Base-by-base conservation (phyloP, 768 basidiomycete species). In the Sporobolomyces roseus region DNA sequence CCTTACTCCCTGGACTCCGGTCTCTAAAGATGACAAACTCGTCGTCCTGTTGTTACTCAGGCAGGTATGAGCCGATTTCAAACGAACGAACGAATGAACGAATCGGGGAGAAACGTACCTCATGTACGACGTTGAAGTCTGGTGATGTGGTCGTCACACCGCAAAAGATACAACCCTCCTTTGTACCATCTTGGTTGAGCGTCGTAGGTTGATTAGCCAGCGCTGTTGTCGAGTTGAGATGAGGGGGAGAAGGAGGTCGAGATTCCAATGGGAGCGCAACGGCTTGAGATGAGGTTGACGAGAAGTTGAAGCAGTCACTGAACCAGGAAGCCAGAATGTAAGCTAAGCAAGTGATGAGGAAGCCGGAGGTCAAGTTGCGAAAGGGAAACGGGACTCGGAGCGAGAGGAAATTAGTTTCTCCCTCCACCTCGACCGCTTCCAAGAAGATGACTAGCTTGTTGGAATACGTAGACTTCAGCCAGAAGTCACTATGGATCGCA, bases 401-500 rank as follows among this genome's bases (percentile, higher is more conserved):
- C 38, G 51, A 29, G 51, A 33, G 51, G 32, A 14, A 23, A 6
- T 12, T 32, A 27, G 27, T 51, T 13, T 36, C 48, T 27, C 35
- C 29, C 32, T 8, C 23, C 25, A 25, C 21, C 0, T 46, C 25
- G 36, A 16, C 13, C 54, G 27, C n/a, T 1, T 16, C 6, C 35
- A 43, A 45, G 4, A 41, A 41, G 21, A 67, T 63, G 61, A 5
- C 49, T 0, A n/a, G 10, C 23, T 2, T 63, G 4, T 12, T 43
- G 2, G 6, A 23, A 14, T 69, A 64, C 33, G 68, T 94, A 3
- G 87, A 94, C 80, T 76, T 83, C 33, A 84, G 81, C 35, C 84
- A 90, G 74, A 76, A 80, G 9, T 89, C 89, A 27, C 77, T 97
- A 46, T 83, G 83, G 75, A 60, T 89, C 23, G 85, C 85, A 0